Evolutionary conservation across 2,329 filamentous ascomycete genomes (phyloP), one percentile per base, ranked within the genome.

Genomic region (Chaetomiaceae sp.): DNA sequence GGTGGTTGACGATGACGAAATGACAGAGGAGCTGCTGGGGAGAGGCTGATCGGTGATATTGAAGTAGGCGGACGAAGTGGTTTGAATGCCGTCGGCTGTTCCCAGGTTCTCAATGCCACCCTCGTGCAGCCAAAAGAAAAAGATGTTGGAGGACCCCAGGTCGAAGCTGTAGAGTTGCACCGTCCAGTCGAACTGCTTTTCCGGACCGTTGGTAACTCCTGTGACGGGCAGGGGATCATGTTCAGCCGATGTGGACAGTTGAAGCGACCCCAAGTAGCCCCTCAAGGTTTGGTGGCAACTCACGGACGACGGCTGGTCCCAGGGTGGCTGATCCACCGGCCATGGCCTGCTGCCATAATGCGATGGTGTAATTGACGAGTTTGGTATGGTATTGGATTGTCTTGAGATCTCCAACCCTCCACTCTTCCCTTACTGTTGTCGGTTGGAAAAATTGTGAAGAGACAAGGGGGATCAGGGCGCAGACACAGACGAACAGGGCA

Each of bases 401-500:
- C 4, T 44, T 24, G 1, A 34, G 17, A 6, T 48, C 45, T 10
- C 44, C 50, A 6, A 52, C n/a, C 8, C 29, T n/a, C 19, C 24
- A 52, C n/a, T 17, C 18, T 12, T 40, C 3, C 15, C 33, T n/a
- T 7, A 3, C n/a, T 6, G 24, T 8, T 6, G 8, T 3, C 6
- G 45, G 45, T 3, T 35, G 15, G 33, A 42, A 22, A 38, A 53
- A 53, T 37, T 55, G 50, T n/a, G 39, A 52, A n/a, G 42, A 38
- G 11, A 18, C 11, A 3, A 20, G 27, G 12, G 19, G 20, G 19
- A 29, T 6, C 9, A 27, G 29, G 17, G 17, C 6, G 22, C 15
- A 14, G 4, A 26, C 9, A n/a, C n/a, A n/a, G n/a, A n/a, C n/a
- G n/a, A n/a, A n/a, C n/a, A n/a, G n/a, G n/a, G n/a, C n/a, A n/a